phyloP scores from a whole-genome alignment of 192 early-diverging fungal genomes.

The Pilobolus umbonatus region DNA sequence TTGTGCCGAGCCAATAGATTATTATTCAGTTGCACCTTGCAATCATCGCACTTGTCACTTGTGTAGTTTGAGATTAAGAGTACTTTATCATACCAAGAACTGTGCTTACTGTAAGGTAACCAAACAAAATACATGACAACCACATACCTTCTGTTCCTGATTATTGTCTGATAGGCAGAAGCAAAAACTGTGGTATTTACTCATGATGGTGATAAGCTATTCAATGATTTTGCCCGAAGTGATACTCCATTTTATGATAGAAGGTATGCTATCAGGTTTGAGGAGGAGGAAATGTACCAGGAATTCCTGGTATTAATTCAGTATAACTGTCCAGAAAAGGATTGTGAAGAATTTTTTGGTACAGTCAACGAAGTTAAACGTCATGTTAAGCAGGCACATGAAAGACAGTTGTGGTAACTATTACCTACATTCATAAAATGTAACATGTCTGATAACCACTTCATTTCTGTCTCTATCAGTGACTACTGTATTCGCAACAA shows the following conservation, averaged over 20 bases:
- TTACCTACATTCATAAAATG: not conserved
- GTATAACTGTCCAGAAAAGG: conserved; percentile 85
- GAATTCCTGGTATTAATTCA: conserved; percentile 66
- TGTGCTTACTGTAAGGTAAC: conserved; percentile 90
- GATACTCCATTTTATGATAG: conserved; percentile 60
- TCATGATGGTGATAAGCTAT: conserved; percentile 49
- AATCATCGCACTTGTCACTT: conserved; percentile 92
- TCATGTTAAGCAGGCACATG: conserved; percentile 76
- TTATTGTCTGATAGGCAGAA: conserved; percentile 54
- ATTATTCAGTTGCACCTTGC: conserved; percentile 82
- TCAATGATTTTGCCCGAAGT: conserved; percentile 44
- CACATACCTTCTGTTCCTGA: not conserved
- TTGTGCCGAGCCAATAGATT: conserved; percentile 78
- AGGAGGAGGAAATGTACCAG: conserved; percentile 68
- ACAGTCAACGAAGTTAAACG: conserved; percentile 80
- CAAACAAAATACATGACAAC: not conserved
- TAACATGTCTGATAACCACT: not conserved
- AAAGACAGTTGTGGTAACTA: conserved; percentile 69
- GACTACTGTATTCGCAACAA: conserved; percentile 87
- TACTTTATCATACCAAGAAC: conserved; percentile 78
- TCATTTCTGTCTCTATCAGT: conserved; percentile 38
- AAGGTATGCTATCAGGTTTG: conserved; percentile 69
- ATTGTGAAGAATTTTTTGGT: conserved; percentile 67
- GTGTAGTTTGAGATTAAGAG: conserved; percentile 86
- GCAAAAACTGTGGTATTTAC: conserved; percentile 77